Evolutionary conservation across 129 eudicot species (phyloP).

Genomic region (Arctium lappa): DNA sequence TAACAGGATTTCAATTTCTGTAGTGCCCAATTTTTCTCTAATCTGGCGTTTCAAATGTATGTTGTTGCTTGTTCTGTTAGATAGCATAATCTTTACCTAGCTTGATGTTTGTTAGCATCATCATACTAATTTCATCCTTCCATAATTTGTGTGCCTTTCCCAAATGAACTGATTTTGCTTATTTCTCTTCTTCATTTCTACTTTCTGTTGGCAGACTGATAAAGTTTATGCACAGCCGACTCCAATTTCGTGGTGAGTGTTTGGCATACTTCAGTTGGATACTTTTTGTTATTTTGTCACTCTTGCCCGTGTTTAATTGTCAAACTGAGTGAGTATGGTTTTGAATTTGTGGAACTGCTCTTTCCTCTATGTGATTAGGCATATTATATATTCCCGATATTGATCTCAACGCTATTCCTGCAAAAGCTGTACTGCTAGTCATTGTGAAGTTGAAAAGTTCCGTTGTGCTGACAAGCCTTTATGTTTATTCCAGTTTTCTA

Average conservation of each 20-base stretch:
- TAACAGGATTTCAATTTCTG: not conserved
- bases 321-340: not conserved
- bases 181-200: not conserved
- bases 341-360: constrained; percentile 6
- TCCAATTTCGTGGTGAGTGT: constrained; percentile 90
- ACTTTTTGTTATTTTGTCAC: not conserved
- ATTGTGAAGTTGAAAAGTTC: not conserved
- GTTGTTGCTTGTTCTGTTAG: not conserved
- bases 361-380: not conserved
- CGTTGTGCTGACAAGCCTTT: not conserved
- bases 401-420: not conserved
- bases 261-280: not conserved
- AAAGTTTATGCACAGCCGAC: constrained; percentile 71
- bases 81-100: not conserved
- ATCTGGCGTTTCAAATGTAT: not conserved
- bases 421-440: not conserved
- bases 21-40: not conserved
- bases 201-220: constrained; percentile 53
- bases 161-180: constrained; percentile 19
- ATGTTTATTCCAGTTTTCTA: not conserved
- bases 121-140: not conserved
- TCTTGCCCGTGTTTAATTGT: constrained; percentile 4
- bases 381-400: not conserved
- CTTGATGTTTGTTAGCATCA: constrained; percentile 6
- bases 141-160: constrained; percentile 9